Base-by-base conservation (phyloP, 768 basidiomycete genomes). In the Leccinum olivaceopallidum region DNA sequence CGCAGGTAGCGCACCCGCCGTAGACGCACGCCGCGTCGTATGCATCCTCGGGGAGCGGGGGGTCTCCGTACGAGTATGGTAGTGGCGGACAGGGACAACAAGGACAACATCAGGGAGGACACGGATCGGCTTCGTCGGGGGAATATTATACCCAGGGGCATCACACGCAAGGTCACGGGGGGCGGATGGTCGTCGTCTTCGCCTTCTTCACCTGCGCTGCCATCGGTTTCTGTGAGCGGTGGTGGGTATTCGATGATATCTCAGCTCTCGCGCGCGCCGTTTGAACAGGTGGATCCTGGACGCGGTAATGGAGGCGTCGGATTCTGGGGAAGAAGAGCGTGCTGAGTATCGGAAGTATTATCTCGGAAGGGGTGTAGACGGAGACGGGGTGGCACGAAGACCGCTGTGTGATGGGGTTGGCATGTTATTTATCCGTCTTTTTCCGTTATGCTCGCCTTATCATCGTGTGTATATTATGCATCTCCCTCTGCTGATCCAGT, bases 281-380 rank as follows among this genome's bases (percentile, higher is more conserved):
- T 73, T 30, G 74, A 75, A 49, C 68, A 72, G 34, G 39, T 42
- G 39, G 72, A 73, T 10, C 70, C 64, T 28, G 66, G 63, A 24
- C 66, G 65, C n/a, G 60, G 67, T 39, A 18, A 8, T 42, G 18
- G 39, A 18, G 39, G 39, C 0, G 53, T 68, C 8, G 66, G 2
- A 56, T 59, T 2, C 60, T 53, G 0, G 72, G 79, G 42, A 88
- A 87, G 80, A 88, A 85, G 75, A 88, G 86, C 65, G 82, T 80
- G 57, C 67, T 89, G 75, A 87, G 85, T 65, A 89, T 89, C 63
- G 85, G 85, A 57, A 87, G 84, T 66, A 89, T 89, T 58, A 87
- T 88, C 58, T 86, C 85, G 42, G 85, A 85, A 1, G 67, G 71
- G 2, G 71, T 51, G 55, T 71, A 51, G 60, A 26, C 22, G 9